Base-by-base conservation (phyloP, 768 basidiomycete species). In the Suillus sp. region DNA sequence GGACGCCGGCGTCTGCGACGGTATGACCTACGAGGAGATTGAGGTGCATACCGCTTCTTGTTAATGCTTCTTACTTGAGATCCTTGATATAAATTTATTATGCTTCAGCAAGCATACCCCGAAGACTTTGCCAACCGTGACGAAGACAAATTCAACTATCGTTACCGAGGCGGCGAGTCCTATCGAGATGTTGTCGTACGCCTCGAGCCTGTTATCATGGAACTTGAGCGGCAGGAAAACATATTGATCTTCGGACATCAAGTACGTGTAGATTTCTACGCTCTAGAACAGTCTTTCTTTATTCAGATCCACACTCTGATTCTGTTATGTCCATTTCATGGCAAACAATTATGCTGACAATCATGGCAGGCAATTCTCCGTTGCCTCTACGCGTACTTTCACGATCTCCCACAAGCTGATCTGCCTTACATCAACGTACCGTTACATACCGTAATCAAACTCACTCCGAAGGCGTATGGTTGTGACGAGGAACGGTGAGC, bases 11-110 rank as follows among this genome's bases (percentile, higher is more conserved):
- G 97, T 99, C 38, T 99, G 97, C 71, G 97, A 99, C 76, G 97
- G 91, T 18, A 99, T 99, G 97, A 99, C 97, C 4, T 99, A 99
- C 69, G 90, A 94, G 79, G 96, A 99, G 82, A 99, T 99, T 63
- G 96, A 96, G 83, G 96, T 93, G 62, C 40, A 79, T 70, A 56
- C 37, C 43, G 27, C n/a, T 57, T 37, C 27, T 27, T 34, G 51
- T n/a, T 20, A n/a, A 53, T n/a, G 32, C 20, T 48, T 34, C 7
- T 0, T 18, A 51, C 22, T 27, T 22, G 37, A 37, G 61, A 32
- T 63, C 38, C 1, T 32, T 34, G 1, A 63, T 64, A 1, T 64
- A 20, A 4, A 47, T 62, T 62, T n/a, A 32, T 62, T 13, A 4
- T 25, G 1, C 1, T 62, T 4, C 67, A 96, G 94, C 87, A 89